Evolutionary conservation across 768 basidiomycete genomes (phyloP), one percentile per base, ranked within the genome.

Genomic region (Suillus paluster): DNA sequence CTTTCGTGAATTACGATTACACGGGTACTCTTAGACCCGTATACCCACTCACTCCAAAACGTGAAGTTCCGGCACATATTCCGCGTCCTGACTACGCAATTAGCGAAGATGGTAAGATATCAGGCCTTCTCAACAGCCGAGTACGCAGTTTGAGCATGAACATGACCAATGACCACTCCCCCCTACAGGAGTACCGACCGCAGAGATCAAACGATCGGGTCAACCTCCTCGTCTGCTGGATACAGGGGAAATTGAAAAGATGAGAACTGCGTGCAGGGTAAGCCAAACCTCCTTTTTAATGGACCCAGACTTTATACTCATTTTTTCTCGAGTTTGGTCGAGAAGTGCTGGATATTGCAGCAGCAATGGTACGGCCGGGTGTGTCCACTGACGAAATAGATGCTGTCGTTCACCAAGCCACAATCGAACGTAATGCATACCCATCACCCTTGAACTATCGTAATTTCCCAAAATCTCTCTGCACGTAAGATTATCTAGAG

Each of bases 361-460:
- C 96, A 1, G 86, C 95, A 0, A 85, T 88, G 70, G 80, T 99
- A 63, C 81, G 84, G 46, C 93, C 95, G n/a, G 97, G 97, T 39
- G 85, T 97, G 42, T 97, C 97, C 12, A 98, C 97, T 2, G 95
- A 99, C 71, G 94, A 95, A 71, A 83, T 99, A 30, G 97, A 99
- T 76, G 87, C 86, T 61, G 88, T 98, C 65, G 95, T 97, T 15
- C 97, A 99, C 77, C 86, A 93, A 66, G 97, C 92, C 19, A 91
- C 83, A 66, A 89, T 99, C 65, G 90, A 96, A 77, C 83, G 96
- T 57, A 88, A 94, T 66, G 86, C 93, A 25, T 99, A 99, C 77
- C 97, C 97, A 1, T 95, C 93, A 30, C 93, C 97, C 48, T 80
- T 99, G 63, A 94, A 94, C 71, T 99, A 99, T 77, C 85, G 89